These are phyloP conservation scores for Hippophae tibetana DNA, from an alignment of 306 rosid genomes.

Conservation along the genomic window DNA sequence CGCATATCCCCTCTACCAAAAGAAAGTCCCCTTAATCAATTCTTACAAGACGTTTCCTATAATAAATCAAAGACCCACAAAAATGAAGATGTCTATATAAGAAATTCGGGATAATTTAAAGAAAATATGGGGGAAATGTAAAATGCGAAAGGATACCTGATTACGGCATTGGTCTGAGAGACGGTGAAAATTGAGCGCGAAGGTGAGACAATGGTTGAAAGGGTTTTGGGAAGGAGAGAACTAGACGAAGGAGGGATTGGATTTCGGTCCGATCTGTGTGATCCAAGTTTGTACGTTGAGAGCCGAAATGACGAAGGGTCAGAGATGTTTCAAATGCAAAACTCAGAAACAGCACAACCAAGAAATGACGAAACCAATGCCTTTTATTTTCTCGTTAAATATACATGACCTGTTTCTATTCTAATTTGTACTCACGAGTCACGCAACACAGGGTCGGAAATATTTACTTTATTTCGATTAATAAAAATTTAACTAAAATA, in stretches of 20 bases:
- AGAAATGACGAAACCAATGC: background rate
- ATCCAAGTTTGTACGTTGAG: constrained; percentile 23
- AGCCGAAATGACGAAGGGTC: background rate
- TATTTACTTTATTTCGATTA: too few species aligned
- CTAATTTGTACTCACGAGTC: too few species aligned
- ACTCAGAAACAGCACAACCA: background rate
- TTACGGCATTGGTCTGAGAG: constrained; percentile 27
- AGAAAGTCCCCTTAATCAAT: background rate
- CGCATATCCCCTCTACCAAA: background rate
- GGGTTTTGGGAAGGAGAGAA: background rate
- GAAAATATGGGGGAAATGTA: constrained; percentile 2
- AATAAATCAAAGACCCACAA: background rate
- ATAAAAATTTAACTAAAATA: too few species aligned
- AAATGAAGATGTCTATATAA: background rate
- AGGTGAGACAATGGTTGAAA: constrained; percentile 1
- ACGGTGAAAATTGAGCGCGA: constrained; percentile 9
- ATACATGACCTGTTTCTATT: too few species aligned
- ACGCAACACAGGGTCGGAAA: too few species aligned
- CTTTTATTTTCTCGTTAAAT: background rate
- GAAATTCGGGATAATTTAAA: background rate
- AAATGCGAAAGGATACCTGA: constrained; percentile 13
- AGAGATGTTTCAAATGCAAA: constrained; percentile 2
- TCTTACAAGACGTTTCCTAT: background rate
- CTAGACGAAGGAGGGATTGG: background rate
- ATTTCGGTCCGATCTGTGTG: background rate